Conservation (phyloP, 179 eudicot genomes). For the Sideroxylon spinosum region DNA sequence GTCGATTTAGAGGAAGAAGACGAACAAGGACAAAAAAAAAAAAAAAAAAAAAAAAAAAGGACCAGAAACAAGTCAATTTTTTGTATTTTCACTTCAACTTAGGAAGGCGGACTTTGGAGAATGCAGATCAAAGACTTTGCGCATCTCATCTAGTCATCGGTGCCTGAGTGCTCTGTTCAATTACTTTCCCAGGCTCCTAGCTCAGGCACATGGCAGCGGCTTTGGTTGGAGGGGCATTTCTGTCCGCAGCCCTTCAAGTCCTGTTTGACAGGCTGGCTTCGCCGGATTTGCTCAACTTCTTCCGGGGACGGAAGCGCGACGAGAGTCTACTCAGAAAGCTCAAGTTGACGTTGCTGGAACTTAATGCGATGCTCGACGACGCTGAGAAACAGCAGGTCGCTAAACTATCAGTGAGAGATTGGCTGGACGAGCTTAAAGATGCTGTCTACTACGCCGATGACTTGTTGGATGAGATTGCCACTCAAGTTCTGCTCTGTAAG, state of each 20-base stretch:
- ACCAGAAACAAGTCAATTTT: too few species aligned
- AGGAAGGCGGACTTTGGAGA: too few species aligned
- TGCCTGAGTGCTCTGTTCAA: too few species aligned
- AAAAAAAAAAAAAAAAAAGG: too few species aligned
- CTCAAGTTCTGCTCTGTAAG: conserved; percentile 3
- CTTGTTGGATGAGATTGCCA: conserved; percentile 11
- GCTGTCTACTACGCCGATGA: conserved; percentile 22
- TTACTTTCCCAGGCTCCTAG: too few species aligned
- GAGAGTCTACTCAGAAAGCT: neutral
- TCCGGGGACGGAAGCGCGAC: neutral
- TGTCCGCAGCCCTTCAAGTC: neutral
- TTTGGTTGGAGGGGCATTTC: neutral
- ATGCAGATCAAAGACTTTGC: too few species aligned
- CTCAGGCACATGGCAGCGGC: too few species aligned
- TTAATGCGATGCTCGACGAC: neutral
- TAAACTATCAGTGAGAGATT: neutral
- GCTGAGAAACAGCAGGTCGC: too few species aligned
- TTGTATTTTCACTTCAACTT: too few species aligned
- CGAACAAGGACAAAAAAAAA: too few species aligned
- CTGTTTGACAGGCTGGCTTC: conserved; percentile 3
- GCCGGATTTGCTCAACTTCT: neutral
- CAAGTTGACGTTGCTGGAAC: neutral
- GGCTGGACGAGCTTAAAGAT: conserved; percentile 20
- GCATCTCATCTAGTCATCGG: too few species aligned
- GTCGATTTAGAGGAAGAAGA: too few species aligned